These are phyloP conservation scores for Immersiella caudata DNA, from an alignment of 495 filamentous ascomycete genomes.

Conservation along the genomic window DNA sequence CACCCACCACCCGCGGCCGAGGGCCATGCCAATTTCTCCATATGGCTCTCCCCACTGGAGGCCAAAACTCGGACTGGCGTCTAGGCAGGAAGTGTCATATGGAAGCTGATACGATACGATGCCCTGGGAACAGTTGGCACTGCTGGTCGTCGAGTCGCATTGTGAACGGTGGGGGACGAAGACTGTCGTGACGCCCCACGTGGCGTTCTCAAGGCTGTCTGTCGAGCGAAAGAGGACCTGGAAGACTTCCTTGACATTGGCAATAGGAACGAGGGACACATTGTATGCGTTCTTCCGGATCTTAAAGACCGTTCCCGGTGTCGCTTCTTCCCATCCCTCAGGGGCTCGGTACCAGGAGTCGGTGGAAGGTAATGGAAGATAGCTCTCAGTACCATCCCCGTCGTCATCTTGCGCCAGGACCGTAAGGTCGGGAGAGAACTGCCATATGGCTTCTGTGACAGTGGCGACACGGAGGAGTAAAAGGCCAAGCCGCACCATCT, in stretches of 20 bases:
- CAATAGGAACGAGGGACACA: constrained; percentile 31
- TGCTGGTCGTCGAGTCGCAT: background rate
- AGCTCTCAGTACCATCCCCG: background rate
- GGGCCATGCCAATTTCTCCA: constrained; percentile 21
- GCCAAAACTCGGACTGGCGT: constrained; percentile 29
- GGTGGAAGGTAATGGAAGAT: constrained; percentile 37
- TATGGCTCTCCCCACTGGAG: constrained; percentile 30
- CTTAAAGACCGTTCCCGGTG: constrained; percentile 50
- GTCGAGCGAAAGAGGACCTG: constrained; percentile 59
- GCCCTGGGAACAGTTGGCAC: constrained; percentile 19
- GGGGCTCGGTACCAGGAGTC: constrained; percentile 56
- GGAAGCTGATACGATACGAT: constrained; percentile 34
- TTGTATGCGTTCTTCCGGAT: constrained; percentile 48
- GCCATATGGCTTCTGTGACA: background rate
- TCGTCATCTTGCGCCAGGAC: constrained; percentile 12
- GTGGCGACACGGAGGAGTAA: background rate
- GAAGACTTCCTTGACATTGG: constrained; percentile 38
- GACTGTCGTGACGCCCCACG: constrained; percentile 55
- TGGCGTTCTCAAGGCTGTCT: constrained; percentile 44
- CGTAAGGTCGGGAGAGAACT: background rate
- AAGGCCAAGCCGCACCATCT: background rate
- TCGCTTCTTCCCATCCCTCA: constrained; percentile 38
- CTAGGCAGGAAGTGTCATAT: constrained; percentile 32
- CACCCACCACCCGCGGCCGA: constrained; percentile 48
- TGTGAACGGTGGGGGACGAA: constrained; percentile 38